phyloP scores from a whole-genome alignment of 2,329 filamentous ascomycete species.

The Cytospora chrysosperma region DNA sequence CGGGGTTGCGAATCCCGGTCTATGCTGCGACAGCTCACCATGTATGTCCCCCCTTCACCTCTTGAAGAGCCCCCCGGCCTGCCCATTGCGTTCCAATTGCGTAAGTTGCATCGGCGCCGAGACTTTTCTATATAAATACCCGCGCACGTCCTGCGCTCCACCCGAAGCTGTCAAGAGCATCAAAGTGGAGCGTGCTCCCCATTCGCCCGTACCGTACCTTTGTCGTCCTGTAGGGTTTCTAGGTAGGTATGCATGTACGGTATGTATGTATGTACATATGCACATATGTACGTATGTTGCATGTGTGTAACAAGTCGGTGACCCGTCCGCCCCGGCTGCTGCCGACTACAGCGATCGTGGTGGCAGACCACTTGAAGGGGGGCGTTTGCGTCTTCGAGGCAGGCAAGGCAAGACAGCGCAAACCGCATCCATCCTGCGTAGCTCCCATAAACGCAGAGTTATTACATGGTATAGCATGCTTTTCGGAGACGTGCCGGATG shows the following conservation, averaged over 20 bases:
- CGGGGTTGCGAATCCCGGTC: not conserved
- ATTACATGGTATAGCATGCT: too few species aligned
- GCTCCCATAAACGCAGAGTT: too few species aligned
- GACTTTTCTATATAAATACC: not conserved
- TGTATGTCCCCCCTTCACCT: slow-evolving; percentile 12
- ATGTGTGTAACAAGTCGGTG: not conserved
- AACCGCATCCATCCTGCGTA: too few species aligned
- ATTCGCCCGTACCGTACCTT: not conserved
- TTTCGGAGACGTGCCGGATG: not conserved
- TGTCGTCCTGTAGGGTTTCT: too few species aligned
- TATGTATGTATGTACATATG: too few species aligned
- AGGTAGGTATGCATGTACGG: too few species aligned
- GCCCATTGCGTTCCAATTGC: not conserved
- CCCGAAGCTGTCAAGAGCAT: too few species aligned
- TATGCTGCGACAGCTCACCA: slow-evolving; percentile 3
- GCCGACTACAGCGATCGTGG: too few species aligned
- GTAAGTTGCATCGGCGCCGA: not conserved
- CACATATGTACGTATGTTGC: too few species aligned
- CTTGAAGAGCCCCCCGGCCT: too few species aligned
- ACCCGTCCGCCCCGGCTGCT: not conserved
- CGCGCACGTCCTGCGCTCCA: too few species aligned
- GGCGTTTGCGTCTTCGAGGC: not conserved
- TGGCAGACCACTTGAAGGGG: not conserved
- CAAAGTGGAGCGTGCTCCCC: not conserved
- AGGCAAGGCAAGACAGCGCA: too few species aligned